phyloP scores from a whole-genome alignment of 192 early-diverging fungal genomes.

The Backusella liffmaniae region DNA sequence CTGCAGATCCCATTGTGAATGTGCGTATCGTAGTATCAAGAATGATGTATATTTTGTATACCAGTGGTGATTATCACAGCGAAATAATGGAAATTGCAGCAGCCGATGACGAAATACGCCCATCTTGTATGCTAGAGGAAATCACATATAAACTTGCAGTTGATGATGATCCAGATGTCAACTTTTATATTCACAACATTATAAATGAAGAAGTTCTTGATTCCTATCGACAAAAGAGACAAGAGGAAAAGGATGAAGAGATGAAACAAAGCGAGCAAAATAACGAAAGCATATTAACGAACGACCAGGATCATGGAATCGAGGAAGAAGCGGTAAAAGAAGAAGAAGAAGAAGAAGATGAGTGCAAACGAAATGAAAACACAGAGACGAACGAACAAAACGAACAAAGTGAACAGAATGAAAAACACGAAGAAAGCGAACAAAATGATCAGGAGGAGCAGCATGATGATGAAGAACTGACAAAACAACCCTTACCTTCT shows the following conservation, averaged over 20 bases:
- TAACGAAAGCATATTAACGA: neutral
- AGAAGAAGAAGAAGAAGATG: neutral
- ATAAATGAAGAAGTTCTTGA: neutral
- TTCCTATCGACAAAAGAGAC: neutral
- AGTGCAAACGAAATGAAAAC: neutral
- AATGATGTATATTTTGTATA: conserved; percentile 39
- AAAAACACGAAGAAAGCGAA: neutral
- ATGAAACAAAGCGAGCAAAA: neutral
- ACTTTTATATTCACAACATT: neutral
- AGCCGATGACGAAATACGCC: neutral
- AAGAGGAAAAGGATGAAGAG: neutral
- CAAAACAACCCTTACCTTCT: neutral
- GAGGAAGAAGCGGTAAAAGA: neutral
- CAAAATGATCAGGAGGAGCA: neutral
- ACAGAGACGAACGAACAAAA: neutral
- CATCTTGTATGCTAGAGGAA: neutral
- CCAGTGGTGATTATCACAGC: conserved; percentile 20
- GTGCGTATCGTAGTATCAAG: conserved; percentile 72
- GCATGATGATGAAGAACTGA: neutral
- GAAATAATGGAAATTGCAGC: neutral
- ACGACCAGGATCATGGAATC: neutral
- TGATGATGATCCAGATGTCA: conserved; percentile 4
- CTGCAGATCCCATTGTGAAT: conserved; percentile 64
- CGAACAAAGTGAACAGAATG: neutral
- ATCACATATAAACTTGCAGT: neutral